These are phyloP conservation scores for Fraxinus nigra DNA, from an alignment of 305 asterid species.

Conservation along the genomic window DNA sequence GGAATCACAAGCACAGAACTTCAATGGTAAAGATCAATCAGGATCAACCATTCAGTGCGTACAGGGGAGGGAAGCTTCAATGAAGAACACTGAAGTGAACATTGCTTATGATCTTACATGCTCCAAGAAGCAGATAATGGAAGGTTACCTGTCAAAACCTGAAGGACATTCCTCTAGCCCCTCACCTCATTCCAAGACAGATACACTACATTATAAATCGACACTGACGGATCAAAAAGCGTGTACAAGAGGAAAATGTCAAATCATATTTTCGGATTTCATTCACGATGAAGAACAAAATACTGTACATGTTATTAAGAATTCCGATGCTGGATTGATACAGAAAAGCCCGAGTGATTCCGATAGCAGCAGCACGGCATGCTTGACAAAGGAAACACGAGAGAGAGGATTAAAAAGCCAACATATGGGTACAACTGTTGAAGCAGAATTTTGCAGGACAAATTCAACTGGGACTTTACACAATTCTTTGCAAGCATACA, in stretches of 20 bases:
- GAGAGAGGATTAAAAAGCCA: constrained; percentile 50
- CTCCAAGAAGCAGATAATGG: constrained; percentile 27
- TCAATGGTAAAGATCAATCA: constrained; percentile 28
- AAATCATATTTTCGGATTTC: constrained; percentile 61
- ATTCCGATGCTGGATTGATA: constrained; percentile 26
- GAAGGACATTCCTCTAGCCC: constrained; percentile 29
- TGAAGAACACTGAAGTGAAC: constrained; percentile 30
- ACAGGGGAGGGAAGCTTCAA: constrained; percentile 25
- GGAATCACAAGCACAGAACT: constrained; percentile 30
- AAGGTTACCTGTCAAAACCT: constrained; percentile 26
- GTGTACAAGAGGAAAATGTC: constrained; percentile 64
- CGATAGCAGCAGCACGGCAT: constrained; percentile 39
- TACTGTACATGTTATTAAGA: constrained; percentile 31
- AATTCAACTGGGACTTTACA: constrained; percentile 38
- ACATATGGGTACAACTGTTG: constrained; percentile 25
- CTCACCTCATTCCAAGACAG: constrained; percentile 29
- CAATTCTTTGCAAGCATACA: constrained; percentile 55
- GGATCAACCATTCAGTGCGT: constrained; percentile 25
- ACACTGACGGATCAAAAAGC: constrained; percentile 26
- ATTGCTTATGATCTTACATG: constrained; percentile 28
- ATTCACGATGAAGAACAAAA: constrained; percentile 67
- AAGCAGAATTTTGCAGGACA: constrained; percentile 41
- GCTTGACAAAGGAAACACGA: constrained; percentile 44
- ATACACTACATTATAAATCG: constrained; percentile 24
- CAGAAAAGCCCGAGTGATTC: constrained; percentile 39